Base-by-base conservation (phyloP, 495 filamentous ascomycete genomes). In the Lepraria neglecta region DNA sequence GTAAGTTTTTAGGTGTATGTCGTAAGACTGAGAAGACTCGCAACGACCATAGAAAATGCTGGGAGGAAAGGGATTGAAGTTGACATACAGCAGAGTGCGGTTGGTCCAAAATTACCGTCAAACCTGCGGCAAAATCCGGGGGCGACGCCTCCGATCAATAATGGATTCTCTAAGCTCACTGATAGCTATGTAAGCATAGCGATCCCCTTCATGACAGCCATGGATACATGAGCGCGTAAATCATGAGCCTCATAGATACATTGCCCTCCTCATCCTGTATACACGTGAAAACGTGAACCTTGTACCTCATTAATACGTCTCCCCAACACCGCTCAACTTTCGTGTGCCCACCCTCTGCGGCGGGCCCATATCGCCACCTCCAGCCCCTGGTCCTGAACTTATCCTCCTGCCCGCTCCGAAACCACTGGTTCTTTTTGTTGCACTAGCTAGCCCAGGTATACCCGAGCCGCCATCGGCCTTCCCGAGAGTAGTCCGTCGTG, bases 261-360 rank as follows among this genome's bases (percentile, higher is more conserved):
- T 15, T 35, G 31, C 47, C 48, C 21, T 51, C 28, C 30, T 33
- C 27, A 3, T 35, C 40, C 35, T 1, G 27, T 44, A 42, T 40
- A 38, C 12, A 24, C 24, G 24, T 24, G 24, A 24, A 24, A 24
- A 1, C 24, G 24, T 24, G 24, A 24, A 24, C 24, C 24, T 24
- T 24, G 24, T 24, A 24, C 24, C 24, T 24, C 24, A 24, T 72
- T 68, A 89, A 70, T 80, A 89, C 31, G 84, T 86, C 73, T 89
- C 86, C 15, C 84, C 85, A n/a, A 89, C 73, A 60, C 82, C 85
- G 66, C 76, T 80, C 63, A 81, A 68, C 67, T 80, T 81, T 58
- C 80, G 69, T 55, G 71, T 61, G 56, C 47, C 56, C 68, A 74
- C 74, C 58, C 73, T 62, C 53, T 72, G 71, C 9, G 81, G 79